These are phyloP conservation scores for Ichthyophthirius multifiliis DNA, from an alignment of 169 alveolate species.

Conservation along the genomic window DNA sequence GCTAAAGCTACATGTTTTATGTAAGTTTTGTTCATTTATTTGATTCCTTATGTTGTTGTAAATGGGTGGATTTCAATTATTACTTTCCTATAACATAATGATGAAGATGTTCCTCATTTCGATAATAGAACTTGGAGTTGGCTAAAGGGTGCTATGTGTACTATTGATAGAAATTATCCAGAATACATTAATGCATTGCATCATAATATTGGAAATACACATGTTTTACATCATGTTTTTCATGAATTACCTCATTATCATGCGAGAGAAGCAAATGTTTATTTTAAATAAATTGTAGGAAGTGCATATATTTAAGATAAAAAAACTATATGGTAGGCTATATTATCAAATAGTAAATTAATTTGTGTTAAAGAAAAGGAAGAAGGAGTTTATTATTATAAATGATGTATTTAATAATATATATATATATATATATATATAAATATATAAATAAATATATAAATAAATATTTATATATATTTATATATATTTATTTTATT, in stretches of 20 bases:
- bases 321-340: slow-evolving; percentile 39
- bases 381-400: slow-evolving; percentile 15
- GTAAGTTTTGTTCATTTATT: slow-evolving; percentile 33
- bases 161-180: slow-evolving; percentile 64
- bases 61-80: slow-evolving; percentile 58
- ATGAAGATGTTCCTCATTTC: slow-evolving; percentile 54
- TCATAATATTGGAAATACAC: slow-evolving; percentile 63
- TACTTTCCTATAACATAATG: slow-evolving; percentile 68
- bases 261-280: slow-evolving; percentile 62
- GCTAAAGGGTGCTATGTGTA: slow-evolving; percentile 62
- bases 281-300: slow-evolving; percentile 40
- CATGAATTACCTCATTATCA: slow-evolving; percentile 42
- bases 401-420: too few relatives aligned
- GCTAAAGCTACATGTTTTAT: slow-evolving; percentile 16
- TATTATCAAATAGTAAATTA: slow-evolving; percentile 16
- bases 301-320: slow-evolving; percentile 47
- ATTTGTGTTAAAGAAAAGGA: slow-evolving; percentile 35
- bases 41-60: slow-evolving; percentile 46
- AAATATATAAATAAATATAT: too few relatives aligned
- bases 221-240: slow-evolving; percentile 65
- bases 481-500: too few relatives aligned
- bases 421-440: too few relatives aligned
- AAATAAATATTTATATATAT: too few relatives aligned
- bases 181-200: slow-evolving; percentile 42
- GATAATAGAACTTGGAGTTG: slow-evolving; percentile 60